A percentile compares a stretch with the other conserved stretches of the same genome.
Evolutionary conservation across 345 rosid species (phyloP).

Genomic region (Brassica carinata): DNA sequence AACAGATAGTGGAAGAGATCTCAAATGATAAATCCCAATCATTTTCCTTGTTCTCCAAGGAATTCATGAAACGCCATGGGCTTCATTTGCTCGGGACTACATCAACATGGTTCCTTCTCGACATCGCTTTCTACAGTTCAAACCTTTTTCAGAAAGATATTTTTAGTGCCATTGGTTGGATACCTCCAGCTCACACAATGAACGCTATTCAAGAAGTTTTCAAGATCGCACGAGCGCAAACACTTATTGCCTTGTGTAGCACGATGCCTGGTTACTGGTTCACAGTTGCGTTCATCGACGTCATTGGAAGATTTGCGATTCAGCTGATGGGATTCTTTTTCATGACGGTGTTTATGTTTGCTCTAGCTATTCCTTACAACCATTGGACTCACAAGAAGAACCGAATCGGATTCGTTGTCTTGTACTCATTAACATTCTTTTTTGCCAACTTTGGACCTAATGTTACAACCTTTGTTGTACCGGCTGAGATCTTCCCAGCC

Average conservation of each 20-base stretch:
- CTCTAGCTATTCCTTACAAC: conserved; percentile 43
- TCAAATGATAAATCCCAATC: conserved; percentile 20
- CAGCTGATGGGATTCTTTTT: conserved; percentile 64
- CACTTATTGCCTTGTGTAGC: background rate
- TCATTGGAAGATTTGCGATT: conserved; percentile 60
- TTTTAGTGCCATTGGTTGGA: background rate
- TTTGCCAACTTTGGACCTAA: conserved; percentile 90
- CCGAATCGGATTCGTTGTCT: conserved; percentile 65
- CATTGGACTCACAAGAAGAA: conserved; percentile 73
- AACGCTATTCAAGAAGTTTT: background rate
- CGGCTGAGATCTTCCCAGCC: conserved; percentile 88
- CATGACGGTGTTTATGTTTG: conserved; percentile 54
- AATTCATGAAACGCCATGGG: conserved; percentile 37
- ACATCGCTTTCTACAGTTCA: background rate
- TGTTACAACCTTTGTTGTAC: conserved; percentile 82
- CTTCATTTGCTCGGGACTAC: background rate
- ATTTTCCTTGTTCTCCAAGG: conserved; percentile 48
- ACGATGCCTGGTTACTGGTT: conserved; percentile 78
- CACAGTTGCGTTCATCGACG: conserved; percentile 65
- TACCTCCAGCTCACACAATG: background rate
- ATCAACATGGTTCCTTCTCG: background rate
- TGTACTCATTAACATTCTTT: conserved; percentile 82
- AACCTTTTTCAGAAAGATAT: background rate
- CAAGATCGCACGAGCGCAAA: background rate
- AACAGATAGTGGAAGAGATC: conserved; percentile 6